phyloP scores from a whole-genome alignment of 2,329 filamentous ascomycete species.

The Penicillium capsulatum region DNA sequence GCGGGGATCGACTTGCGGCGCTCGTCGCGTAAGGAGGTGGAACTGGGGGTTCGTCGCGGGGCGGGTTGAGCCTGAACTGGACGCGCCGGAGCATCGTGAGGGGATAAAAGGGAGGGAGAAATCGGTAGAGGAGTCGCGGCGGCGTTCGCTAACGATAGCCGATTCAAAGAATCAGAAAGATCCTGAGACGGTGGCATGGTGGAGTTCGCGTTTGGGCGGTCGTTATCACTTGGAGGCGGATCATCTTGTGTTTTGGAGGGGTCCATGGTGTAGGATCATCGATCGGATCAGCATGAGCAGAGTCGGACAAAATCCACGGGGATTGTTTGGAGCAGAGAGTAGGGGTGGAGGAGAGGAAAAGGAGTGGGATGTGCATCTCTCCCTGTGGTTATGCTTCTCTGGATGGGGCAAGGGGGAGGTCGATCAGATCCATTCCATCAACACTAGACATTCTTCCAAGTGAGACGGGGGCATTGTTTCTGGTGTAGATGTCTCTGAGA shows the following conservation, averaged over 20 bases:
- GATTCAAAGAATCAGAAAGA: conserved; percentile 25
- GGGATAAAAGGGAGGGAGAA: conserved; percentile 28
- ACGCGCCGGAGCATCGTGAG: conserved; percentile 22
- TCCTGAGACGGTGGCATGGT: conserved; percentile 18
- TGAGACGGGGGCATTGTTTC: conserved; percentile 2
- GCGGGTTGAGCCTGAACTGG: conserved; percentile 17
- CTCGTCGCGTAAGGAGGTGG: conserved; percentile 36
- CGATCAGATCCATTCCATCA: conserved; percentile 17
- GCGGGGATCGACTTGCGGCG: conserved; percentile 32
- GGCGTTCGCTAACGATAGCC: conserved; percentile 25
- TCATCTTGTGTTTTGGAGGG: conserved; percentile 27
- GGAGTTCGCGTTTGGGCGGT: conserved; percentile 14
- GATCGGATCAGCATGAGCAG: conserved; percentile 11
- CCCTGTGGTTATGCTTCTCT: conserved; percentile 4
- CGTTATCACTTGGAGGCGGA: conserved; percentile 18
- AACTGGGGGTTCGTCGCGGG: conserved; percentile 33
- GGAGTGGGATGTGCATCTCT: conserved; percentile 12
- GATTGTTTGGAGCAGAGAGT: conserved; percentile 3
- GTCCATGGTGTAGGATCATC: conserved; percentile 28
- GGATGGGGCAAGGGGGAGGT: conserved; percentile 20
- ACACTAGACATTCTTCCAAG: conserved; percentile 10
- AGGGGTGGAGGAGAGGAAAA: conserved; percentile 3
- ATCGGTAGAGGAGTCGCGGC: conserved; percentile 23
- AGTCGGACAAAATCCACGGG: neutral
- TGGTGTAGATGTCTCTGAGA: conserved; percentile 3